Percentiles rank a stretch among this genome's conserved stretches.
Evolutionary conservation across 805 yeast genomes (phyloP).

Genomic region (Starmerella riodocensis): DNA sequence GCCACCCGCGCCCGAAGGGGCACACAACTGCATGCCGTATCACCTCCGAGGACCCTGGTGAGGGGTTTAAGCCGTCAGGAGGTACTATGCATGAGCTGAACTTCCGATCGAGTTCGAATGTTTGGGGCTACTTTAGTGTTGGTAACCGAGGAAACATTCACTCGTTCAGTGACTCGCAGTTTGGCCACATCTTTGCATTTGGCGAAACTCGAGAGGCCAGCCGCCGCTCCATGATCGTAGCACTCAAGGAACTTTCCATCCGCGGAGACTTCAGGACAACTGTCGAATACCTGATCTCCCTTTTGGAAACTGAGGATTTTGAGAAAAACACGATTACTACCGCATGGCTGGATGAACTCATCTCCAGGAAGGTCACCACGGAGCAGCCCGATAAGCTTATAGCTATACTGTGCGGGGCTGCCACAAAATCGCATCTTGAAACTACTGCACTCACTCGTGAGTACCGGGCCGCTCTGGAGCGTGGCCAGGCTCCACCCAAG

Average conservation of each 20-base stretch:
- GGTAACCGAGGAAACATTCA: constrained; percentile 94
- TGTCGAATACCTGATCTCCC: constrained; percentile 88
- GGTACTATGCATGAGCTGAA: constrained; percentile 93
- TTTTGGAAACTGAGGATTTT: constrained; percentile 90
- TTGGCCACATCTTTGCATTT: constrained; percentile 97
- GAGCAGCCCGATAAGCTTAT: constrained; percentile 87
- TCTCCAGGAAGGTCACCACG: constrained; percentile 83
- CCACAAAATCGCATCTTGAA: constrained; percentile 79
- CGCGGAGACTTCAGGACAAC: constrained; percentile 99
- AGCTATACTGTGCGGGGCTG: constrained; percentile 96
- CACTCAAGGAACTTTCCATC: constrained; percentile 86
- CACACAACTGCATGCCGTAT: constrained; percentile 99
- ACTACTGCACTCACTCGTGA: constrained; percentile 56
- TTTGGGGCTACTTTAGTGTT: constrained; percentile 99
- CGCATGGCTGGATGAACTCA: constrained; percentile 97
- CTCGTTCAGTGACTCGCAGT: constrained; percentile 95
- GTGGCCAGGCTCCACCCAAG: constrained; percentile 88
- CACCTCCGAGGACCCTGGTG: constrained; percentile 98
- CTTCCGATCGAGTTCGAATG: constrained; percentile 92
- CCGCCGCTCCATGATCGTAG: constrained; percentile 98
- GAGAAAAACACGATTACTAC: constrained; percentile 95
- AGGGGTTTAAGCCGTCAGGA: constrained; percentile 97
- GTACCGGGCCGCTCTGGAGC: constrained; percentile 67
- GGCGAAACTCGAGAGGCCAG: constrained; percentile 98
- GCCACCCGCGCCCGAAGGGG: constrained; percentile 92